Evolutionary conservation across 148 eudicot species (phyloP).

Genomic region (Cornus kousa): DNA sequence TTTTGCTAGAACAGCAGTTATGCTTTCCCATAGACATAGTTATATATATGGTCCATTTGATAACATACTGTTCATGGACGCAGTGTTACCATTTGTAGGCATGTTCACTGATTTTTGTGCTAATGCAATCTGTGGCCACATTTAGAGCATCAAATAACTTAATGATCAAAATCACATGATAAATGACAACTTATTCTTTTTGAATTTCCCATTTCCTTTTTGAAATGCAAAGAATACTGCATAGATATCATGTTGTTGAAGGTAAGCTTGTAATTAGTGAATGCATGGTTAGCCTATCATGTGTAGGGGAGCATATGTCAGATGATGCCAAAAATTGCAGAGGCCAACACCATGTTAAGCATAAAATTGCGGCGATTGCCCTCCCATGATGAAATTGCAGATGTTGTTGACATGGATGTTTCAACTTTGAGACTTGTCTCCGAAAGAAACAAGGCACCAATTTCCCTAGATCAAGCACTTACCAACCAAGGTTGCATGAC

Average conservation of each 20-base stretch:
- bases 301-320: constrained; percentile 24
- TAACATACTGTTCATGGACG: too few species aligned
- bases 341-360: constrained; percentile 17
- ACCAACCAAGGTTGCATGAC: constrained; percentile 16
- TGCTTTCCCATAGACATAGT: too few species aligned
- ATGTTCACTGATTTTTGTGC: neutral
- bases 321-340: constrained; percentile 20
- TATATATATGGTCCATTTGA: too few species aligned
- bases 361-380: constrained; percentile 9
- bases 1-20: too few species aligned
- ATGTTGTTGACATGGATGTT: constrained; percentile 1
- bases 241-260: neutral
- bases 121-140: neutral
- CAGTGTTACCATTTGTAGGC: neutral
- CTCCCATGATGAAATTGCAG: constrained; percentile 22
- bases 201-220: neutral
- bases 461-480: constrained; percentile 18
- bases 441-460: constrained; percentile 15
- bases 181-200: neutral
- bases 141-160: neutral
- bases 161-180: too few species aligned
- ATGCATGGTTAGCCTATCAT: constrained; percentile 15
- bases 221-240: neutral
- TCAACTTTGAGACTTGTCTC: constrained; percentile 11
- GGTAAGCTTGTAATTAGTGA: constrained; percentile 8